Base-by-base conservation (phyloP, 1,139 yeast species). In the Cylindricascospora bacillispora region DNA sequence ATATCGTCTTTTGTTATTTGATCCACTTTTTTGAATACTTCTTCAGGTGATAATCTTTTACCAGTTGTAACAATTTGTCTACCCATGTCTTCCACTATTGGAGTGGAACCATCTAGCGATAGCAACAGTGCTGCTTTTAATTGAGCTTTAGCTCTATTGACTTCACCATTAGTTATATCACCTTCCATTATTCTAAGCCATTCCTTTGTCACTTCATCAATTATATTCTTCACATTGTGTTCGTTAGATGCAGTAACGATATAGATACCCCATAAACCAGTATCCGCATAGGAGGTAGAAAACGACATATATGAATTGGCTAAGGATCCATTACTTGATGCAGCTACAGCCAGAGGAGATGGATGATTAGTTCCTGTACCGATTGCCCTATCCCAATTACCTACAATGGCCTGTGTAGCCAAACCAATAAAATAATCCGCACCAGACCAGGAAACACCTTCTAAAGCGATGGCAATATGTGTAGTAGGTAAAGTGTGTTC, bases 211-310 rank as follows among this genome's bases (percentile, higher is more conserved):
- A 89, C 73, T 34, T 83, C 86, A 49, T 78, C 73, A 22, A 82
- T 69, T 31, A 76, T 65, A 15, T 72, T 60, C 44, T 70, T 73
- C 47, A 81, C 72, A 45, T 85, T 62, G 13, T 76, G 70, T 39
- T 67, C 67, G 44, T 69, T 70, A 43, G 72, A 68, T 43, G 89
- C 95, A 15, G 93, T 74, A 11, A 86, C 85, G 41, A 89, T 67
- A 56, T 89, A 89, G 47, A 86, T 79, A 22, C 99, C 99, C 95
- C 95, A 85, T 33, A 89, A 64, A 3, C 99, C 99, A 5, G 95
- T 81, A 58, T 89, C 99, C 6, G 95, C 89, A 59, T 89, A 89
- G 2, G 95, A 82, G 4, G 99, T 92, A 16, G 95, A 82, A 60
- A 86, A 89, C 3, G 95, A 85, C 93, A 85, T 78, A 60, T 79